Evolutionary conservation across 768 basidiomycete genomes (phyloP).

Genomic region (Crassisporium funariophilum): DNA sequence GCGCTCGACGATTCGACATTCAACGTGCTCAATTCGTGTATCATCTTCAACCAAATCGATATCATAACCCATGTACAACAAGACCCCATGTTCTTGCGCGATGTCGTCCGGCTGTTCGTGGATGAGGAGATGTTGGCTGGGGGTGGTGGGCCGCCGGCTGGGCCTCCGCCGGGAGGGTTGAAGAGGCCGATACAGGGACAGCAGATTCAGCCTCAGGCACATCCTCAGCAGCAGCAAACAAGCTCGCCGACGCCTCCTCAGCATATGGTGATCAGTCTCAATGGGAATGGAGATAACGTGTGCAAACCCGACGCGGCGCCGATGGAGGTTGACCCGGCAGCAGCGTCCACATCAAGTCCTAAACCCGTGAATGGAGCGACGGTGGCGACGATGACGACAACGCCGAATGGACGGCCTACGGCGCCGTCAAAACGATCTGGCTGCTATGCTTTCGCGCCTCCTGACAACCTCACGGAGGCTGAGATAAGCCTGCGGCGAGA

Average conservation of each 20-base stretch:
- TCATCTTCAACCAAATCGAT: constrained; percentile 99
- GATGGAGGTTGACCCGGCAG: constrained; percentile 45
- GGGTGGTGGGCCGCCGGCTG: constrained; percentile 26
- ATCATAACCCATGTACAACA: constrained; percentile 89
- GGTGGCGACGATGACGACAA: no score
- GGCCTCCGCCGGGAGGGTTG: constrained; percentile 19
- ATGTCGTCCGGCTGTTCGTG: constrained; percentile 77
- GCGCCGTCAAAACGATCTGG: constrained; percentile 22
- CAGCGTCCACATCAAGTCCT: constrained; percentile 23
- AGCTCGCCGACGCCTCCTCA: constrained; percentile 20
- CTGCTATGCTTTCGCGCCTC: constrained; percentile 57
- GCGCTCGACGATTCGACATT: constrained; percentile 95
- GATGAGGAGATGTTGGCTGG: constrained; percentile 65
- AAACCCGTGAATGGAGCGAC: constrained; percentile 36
- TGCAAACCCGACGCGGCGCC: constrained; percentile 33
- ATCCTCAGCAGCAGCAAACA: constrained; percentile 26
- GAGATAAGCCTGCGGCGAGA: constrained; percentile 66
- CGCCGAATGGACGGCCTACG: constrained; percentile 26
- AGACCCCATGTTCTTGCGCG: constrained; percentile 72
- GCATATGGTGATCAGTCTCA: constrained; percentile 39
- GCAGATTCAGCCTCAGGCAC: constrained; percentile 16
- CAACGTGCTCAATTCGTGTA: constrained; percentile 94
- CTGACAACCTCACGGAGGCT: constrained; percentile 54
- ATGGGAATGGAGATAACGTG: constrained; percentile 40
- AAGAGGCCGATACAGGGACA: constrained; percentile 19